Evolutionary conservation across 305 asterid genomes (phyloP).

Genomic region (Fraxinus angustifolia): DNA sequence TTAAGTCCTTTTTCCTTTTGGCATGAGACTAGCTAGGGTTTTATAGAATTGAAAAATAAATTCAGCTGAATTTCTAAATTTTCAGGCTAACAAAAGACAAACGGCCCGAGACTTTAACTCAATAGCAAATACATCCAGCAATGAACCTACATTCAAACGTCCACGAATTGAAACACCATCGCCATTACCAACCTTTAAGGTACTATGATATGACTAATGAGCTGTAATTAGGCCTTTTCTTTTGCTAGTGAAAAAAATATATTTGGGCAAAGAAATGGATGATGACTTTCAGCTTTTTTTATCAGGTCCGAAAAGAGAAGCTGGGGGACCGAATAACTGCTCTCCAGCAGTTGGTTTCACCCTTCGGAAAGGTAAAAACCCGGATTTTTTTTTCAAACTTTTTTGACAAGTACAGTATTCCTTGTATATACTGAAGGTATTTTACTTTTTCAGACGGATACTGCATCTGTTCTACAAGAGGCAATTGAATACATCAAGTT

Average conservation of each 20-base stretch:
- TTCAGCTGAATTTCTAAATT: background rate
- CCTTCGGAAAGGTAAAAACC: conserved; percentile 80
- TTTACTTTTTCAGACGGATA: conserved; percentile 61
- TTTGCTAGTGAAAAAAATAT: background rate
- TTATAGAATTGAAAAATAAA: background rate
- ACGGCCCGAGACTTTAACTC: background rate
- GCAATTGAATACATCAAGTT: conserved; percentile 79
- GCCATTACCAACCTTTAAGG: conserved; percentile 87
- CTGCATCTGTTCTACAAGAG: conserved; percentile 90
- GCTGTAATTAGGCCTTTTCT: conserved; percentile 12
- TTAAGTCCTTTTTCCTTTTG: background rate
- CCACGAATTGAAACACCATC: conserved; percentile 72
- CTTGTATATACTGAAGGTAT: background rate
- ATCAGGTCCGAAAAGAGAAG: conserved; percentile 85
- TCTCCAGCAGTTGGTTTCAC: conserved; percentile 88
- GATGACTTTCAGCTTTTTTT: conserved; percentile 25
- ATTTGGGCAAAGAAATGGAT: conserved; percentile 31
- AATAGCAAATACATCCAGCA: conserved; percentile 35
- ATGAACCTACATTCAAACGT: conserved; percentile 50
- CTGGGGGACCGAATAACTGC: conserved; percentile 90
- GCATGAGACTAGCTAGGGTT: background rate
- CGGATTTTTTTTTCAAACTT: conserved; percentile 20
- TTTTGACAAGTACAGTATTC: background rate
- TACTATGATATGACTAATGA: conserved; percentile 24
- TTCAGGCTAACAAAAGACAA: background rate